Conservation (phyloP, 1,139 yeast genomes). For the Saccharomyces uvarum region DNA sequence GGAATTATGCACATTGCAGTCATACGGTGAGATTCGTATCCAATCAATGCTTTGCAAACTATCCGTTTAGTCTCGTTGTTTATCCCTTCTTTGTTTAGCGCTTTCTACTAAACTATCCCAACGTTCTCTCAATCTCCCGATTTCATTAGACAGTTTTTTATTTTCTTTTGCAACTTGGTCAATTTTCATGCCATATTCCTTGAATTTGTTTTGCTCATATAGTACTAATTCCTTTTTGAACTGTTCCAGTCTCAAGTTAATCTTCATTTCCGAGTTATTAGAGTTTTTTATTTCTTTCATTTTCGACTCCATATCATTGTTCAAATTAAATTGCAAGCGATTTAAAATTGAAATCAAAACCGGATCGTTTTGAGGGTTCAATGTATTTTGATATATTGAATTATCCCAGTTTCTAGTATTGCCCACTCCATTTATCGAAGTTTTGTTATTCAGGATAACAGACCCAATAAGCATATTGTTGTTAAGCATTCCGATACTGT, state of each 20-base stretch:
- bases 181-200: constrained; percentile 28
- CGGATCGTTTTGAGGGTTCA: constrained; percentile 9
- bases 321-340: neutral
- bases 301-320: constrained; percentile 5
- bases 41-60: neutral
- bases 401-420: constrained; percentile 7
- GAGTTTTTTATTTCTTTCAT: constrained; percentile 6
- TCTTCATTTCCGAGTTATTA: constrained; percentile 7
- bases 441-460: constrained; percentile 11
- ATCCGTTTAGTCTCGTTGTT: constrained; percentile 10
- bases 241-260: constrained; percentile 20
- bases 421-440: constrained; percentile 7
- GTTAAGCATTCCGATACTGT: constrained; percentile 7
- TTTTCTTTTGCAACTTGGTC: constrained; percentile 30
- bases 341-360: constrained; percentile 8
- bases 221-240: constrained; percentile 29
- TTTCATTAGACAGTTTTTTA: constrained; percentile 34
- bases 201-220: constrained; percentile 28
- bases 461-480: constrained; percentile 3
- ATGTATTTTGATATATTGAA: constrained; percentile 2
- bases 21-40: no score
- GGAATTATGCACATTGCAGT: no score
- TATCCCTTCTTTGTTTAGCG: constrained; percentile 36
- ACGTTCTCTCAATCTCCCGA: constrained; percentile 37
- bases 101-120: constrained; percentile 45